Conservation (phyloP, 441 rosid species). For the Arabidopsis hybrid region DNA sequence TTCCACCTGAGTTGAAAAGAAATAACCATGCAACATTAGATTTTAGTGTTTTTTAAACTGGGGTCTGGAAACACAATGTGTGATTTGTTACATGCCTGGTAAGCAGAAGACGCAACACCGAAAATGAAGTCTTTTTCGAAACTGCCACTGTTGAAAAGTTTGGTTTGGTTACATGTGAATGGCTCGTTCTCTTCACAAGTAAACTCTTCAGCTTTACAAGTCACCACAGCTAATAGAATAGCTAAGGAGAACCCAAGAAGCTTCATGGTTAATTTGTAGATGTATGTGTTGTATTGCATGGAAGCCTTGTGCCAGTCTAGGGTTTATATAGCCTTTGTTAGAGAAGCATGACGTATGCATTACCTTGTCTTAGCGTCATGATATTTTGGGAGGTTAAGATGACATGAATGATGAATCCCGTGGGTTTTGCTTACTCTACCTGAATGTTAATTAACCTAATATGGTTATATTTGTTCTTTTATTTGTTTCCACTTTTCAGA, state of each 20-base stretch:
- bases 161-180: slow-evolving; percentile 27
- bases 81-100: slow-evolving; percentile 38
- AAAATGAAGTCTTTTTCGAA: slow-evolving; percentile 28
- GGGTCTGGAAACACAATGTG: neutral
- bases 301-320: slow-evolving; percentile 14
- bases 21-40: neutral
- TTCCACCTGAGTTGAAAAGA: slow-evolving; percentile 38
- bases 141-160: slow-evolving; percentile 14
- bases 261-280: slow-evolving; percentile 30
- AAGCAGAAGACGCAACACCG: slow-evolving; percentile 44
- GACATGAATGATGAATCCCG: slow-evolving; percentile 35
- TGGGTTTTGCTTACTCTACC: slow-evolving; percentile 15
- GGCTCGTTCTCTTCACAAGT: slow-evolving; percentile 21
- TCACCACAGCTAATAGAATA: slow-evolving; percentile 22
- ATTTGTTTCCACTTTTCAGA: neutral
- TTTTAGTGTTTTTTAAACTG: no score
- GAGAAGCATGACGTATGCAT: slow-evolving; percentile 15
- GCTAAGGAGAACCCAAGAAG: slow-evolving; percentile 13
- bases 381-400: slow-evolving; percentile 21
- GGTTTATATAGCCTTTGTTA: slow-evolving; percentile 43
- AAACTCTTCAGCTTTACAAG: slow-evolving; percentile 21
- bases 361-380: slow-evolving; percentile 1
- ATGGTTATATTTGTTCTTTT: neutral
- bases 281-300: slow-evolving; percentile 27
- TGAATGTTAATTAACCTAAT: neutral